Percentiles rank a stretch among this genome's conserved stretches.
Evolutionary conservation across 345 rosid genomes (phyloP).

Genomic region (Lepidium didymum): DNA sequence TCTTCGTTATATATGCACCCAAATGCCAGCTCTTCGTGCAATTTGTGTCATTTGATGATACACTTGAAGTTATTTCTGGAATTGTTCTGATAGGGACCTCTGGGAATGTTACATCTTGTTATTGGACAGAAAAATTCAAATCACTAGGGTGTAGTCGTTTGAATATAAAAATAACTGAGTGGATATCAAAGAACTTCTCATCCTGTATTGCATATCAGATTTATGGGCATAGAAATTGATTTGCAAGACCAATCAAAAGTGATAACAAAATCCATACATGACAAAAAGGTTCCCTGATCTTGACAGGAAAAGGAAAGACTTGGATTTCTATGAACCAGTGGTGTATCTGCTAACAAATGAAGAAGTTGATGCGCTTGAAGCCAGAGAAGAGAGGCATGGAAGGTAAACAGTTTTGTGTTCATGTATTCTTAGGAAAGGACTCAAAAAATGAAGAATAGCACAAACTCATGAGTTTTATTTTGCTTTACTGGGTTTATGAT

Average conservation of each 20-base stretch:
- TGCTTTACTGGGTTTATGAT: constrained; percentile 2
- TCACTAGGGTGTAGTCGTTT: neutral
- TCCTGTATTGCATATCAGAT: neutral
- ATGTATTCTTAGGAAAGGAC: neutral
- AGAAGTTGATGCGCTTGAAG: constrained; percentile 81
- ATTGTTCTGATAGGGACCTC: neutral
- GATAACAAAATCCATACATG: neutral
- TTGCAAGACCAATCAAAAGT: neutral
- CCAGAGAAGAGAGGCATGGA: constrained; percentile 59
- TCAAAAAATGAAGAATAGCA: neutral
- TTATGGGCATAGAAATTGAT: neutral
- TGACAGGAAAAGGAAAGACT: constrained; percentile 88
- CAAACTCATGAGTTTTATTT: constrained; percentile 13
- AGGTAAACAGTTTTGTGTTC: constrained; percentile 25
- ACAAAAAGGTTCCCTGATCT: constrained; percentile 1
- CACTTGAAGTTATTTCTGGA: neutral
- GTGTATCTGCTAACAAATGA: constrained; percentile 75
- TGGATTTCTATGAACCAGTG: constrained; percentile 73
- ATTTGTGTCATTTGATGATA: neutral
- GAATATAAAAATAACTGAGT: neutral
- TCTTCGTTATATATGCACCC: neutral
- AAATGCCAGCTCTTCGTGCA: neutral
- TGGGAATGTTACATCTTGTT: neutral
- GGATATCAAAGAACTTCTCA: neutral
- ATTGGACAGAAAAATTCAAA: neutral